Percentiles rank a stretch among this genome's conserved stretches.
These are phyloP conservation scores for Ustilago tritici DNA, from an alignment of 1,284 basidiomycete genomes.

Conservation along the genomic window DNA sequence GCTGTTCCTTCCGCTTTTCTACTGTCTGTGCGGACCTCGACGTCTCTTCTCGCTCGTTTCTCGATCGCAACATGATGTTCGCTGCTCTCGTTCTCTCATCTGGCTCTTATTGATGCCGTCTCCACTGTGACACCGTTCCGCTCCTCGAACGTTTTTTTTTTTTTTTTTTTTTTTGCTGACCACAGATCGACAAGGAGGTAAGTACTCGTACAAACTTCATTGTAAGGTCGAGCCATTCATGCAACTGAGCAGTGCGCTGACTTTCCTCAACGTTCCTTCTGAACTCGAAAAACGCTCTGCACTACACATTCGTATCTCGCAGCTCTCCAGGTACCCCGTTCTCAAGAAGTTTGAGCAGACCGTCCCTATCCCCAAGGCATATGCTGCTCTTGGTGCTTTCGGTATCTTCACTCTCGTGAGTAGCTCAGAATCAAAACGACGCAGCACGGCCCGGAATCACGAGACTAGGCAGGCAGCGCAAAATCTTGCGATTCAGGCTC, in stretches of 20 bases:
- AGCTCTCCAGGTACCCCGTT: constrained; percentile 88
- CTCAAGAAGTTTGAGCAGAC: constrained; percentile 80
- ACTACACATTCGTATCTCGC: constrained; percentile 9
- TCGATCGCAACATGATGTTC: background rate
- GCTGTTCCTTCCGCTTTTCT: background rate
- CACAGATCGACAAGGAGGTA: constrained; percentile 93
- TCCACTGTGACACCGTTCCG: background rate
- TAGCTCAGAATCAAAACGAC: background rate
- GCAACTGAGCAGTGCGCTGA: background rate
- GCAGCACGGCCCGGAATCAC: background rate
- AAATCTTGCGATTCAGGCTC: background rate
- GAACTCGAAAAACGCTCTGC: no score
- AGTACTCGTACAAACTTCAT: constrained; percentile 55
- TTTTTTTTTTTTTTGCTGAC: background rate
- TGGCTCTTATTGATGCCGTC: background rate
- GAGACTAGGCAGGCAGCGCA: background rate
- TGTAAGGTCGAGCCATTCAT: no score
- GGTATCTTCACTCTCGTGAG: constrained; percentile 72
- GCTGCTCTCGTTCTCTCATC: background rate
- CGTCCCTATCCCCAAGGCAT: constrained; percentile 92
- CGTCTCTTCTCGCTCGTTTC: background rate
- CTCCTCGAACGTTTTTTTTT: background rate
- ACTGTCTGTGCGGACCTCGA: background rate
- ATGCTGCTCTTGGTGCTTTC: constrained; percentile 82
- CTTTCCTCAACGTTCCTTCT: background rate